These are phyloP conservation scores for Colletotrichum sidae DNA, from an alignment of 2,329 filamentous ascomycete species.

Conservation along the genomic window DNA sequence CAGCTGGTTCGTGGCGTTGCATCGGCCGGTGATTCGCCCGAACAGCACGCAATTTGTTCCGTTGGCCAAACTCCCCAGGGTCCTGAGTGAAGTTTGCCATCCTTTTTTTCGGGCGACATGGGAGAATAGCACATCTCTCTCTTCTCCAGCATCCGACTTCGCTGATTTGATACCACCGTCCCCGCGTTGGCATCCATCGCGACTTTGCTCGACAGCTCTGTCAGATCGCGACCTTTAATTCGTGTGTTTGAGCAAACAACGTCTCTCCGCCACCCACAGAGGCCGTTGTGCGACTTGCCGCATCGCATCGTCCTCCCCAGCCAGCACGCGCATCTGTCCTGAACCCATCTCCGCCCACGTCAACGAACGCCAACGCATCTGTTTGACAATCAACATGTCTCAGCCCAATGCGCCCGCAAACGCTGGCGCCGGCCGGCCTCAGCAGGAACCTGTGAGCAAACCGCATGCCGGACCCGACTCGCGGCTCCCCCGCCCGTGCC, in stretches of 20 bases:
- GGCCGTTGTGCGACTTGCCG: conserved; percentile 16
- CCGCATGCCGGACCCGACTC: no score
- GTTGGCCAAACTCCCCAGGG: conserved; percentile 23
- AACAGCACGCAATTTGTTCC: conserved; percentile 28
- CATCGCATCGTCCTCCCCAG: conserved; percentile 5
- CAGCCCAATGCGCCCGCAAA: conserved; percentile 30
- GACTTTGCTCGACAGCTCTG: conserved; percentile 18
- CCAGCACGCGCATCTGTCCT: conserved; percentile 26
- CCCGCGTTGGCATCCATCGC: conserved; percentile 17
- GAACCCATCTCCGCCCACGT: conserved; percentile 1
- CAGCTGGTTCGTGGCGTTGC: conserved; percentile 32
- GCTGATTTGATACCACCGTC: conserved; percentile 12
- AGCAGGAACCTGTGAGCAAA: conserved; percentile 37
- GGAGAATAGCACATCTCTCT: conserved; percentile 11
- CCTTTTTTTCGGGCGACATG: conserved; percentile 1
- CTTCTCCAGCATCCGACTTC: conserved; percentile 28
- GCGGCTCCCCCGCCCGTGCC: not conserved
- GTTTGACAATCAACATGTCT: conserved; percentile 26
- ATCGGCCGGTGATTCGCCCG: conserved; percentile 36
- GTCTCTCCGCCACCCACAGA: conserved; percentile 4
- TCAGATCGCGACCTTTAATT: conserved; percentile 7
- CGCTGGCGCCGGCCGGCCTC: conserved; percentile 17
- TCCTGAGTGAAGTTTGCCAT: conserved; percentile 18
- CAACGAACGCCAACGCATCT: conserved; percentile 3
- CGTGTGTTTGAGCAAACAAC: conserved; percentile 21